Percentiles rank a stretch among this genome's conserved stretches.
Conservation (phyloP, 164 flowering plant genomes). For the Umbilicus rupestris region DNA sequence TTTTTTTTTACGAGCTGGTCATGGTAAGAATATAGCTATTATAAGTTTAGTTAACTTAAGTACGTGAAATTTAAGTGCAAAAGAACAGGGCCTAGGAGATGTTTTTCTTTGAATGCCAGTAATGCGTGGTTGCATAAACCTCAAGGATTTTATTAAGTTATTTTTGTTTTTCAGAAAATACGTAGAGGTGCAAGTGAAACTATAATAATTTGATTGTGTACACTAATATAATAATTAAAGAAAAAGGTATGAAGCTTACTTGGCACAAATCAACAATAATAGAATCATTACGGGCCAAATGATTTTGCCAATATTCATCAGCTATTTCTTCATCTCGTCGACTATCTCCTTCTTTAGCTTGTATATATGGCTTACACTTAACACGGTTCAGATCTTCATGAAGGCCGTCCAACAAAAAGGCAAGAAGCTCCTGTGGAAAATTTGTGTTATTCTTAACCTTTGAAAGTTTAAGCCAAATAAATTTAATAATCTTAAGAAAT, state of each 20-base stretch:
- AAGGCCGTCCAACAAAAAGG: constrained; percentile 88
- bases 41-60: too few species aligned
- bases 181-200: background rate
- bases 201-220: background rate
- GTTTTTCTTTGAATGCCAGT: background rate
- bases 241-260: constrained; percentile 29
- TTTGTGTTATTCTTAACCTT: background rate
- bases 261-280: constrained; percentile 85
- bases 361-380: constrained; percentile 73
- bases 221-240: background rate
- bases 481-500: constrained; percentile 2
- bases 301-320: constrained; percentile 83
- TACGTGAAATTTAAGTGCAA: background rate
- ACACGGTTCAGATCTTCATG: constrained; percentile 95
- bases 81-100: background rate
- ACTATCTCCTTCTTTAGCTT: constrained; percentile 69
- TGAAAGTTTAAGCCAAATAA: constrained; percentile 8
- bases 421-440: constrained; percentile 72
- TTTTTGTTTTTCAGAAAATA: background rate
- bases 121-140: background rate
- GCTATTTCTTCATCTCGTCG: constrained; percentile 69
- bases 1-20: too few species aligned
- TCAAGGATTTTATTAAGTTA: background rate
- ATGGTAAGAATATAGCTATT: too few species aligned
- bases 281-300: constrained; percentile 83